Evolutionary conservation across 2,329 filamentous ascomycete species (phyloP).

Genomic region (Colletotrichum falcatum): DNA sequence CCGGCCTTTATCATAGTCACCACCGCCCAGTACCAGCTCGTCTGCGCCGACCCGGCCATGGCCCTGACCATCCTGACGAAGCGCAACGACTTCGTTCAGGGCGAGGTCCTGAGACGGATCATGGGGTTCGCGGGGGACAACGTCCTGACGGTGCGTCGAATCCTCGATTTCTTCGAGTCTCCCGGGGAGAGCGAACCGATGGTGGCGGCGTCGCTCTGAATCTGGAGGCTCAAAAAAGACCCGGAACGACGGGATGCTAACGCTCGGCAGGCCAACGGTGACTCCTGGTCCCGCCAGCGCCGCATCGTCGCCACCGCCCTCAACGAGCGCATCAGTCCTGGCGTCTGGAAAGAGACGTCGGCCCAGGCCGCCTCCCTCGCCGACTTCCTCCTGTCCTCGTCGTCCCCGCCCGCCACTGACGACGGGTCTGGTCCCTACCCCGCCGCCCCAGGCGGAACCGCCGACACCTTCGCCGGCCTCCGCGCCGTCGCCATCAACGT

Average conservation of each 20-base stretch:
- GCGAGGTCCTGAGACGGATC: conserved; percentile 45
- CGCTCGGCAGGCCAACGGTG: conserved; percentile 44
- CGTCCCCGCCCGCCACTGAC: background rate
- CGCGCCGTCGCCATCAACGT: conserved; percentile 54
- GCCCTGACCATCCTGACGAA: conserved; percentile 48
- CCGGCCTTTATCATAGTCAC: conserved; percentile 50
- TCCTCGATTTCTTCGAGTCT: background rate
- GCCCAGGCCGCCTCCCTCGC: conserved; percentile 49
- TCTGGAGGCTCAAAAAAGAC: background rate
- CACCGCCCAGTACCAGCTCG: conserved; percentile 40
- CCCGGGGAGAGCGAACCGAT: no score
- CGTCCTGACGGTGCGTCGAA: conserved; percentile 47
- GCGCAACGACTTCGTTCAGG: conserved; percentile 51
- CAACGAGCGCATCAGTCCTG: conserved; percentile 51
- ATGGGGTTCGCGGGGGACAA: conserved; percentile 51
- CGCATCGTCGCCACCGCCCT: conserved; percentile 51
- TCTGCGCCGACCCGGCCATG: conserved; percentile 49
- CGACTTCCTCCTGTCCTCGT: conserved; percentile 43
- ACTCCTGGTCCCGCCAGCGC: conserved; percentile 49
- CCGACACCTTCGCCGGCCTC: conserved; percentile 46
- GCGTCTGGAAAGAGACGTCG: conserved; percentile 51
- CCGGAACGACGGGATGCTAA: background rate
- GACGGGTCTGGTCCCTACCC: conserved; percentile 15
- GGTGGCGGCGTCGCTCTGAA: background rate
- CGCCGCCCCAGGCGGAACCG: conserved; percentile 43